Base-by-base conservation (phyloP, 75 land plant species). In the Picea sitchensis region DNA sequence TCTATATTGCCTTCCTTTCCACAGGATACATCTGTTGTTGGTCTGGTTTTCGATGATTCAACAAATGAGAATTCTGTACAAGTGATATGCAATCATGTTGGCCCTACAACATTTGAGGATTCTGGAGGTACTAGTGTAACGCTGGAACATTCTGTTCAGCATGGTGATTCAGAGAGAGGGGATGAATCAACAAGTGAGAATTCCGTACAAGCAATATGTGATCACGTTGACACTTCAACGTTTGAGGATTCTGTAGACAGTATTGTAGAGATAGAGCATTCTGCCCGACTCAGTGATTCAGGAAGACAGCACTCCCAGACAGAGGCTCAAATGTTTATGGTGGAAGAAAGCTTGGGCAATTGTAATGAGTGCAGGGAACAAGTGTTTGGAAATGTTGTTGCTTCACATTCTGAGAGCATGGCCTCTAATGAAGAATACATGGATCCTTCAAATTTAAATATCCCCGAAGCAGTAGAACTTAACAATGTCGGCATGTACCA, bases 141-240 rank as follows among this genome's bases (percentile, higher is more conserved):
- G 65, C 41, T 21, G 9, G 78, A 77, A 1, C n/a, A 77, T 41
- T 63, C 71, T 62, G 56, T 56, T 57, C 32, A 75, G 59, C 60
- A 75, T 2, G 12, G n/a, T 20, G 26, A 44, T 71, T 51, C 56
- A 51, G 12, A 64, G 65, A 64, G 26, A 21, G 30, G 5, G 74
- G 23, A 14, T 5, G 74, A 72, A 34, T 32, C 74, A 72, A 21
- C 0, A 72, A 38, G 11, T 72, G 74, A 32, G 34, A 32, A 31
- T 26, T 8, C 23, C 6, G 18, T 21, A 38, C 41, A 14, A 72
- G 47, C 18, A 41, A 7, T 61, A 34, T 63, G 69, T 26, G 13
- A 58, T 21, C 26, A 15, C 30, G 69, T 36, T 36, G 26, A 17
- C 20, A 30, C 8, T 12, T 36, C n/a, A 32, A 36, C 20, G 34